Base-by-base conservation (phyloP, 306 rosid genomes). In the Boehmeria nivea region DNA sequence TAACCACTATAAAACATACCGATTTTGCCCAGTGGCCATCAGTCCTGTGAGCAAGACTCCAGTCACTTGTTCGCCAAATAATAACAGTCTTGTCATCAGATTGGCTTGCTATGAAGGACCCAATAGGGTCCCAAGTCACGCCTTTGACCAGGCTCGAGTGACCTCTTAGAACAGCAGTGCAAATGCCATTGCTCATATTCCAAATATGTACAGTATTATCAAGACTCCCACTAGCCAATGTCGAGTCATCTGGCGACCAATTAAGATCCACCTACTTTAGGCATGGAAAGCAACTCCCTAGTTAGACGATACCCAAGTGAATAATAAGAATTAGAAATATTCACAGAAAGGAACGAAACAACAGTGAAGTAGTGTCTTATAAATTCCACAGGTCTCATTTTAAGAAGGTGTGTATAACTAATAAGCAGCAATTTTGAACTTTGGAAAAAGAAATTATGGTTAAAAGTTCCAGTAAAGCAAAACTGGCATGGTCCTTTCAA, bases 201-300 rank as follows among this genome's bases (percentile, higher is more conserved):
- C 99, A 93, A 56, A 93, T 60, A 62, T 93, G 99, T 64, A 93
- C 71, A 10, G 96, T 87, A 65, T 93, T 93, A 75, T 93, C 99
- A 61, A 93, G 85, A 76, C 99, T 93, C 67, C 86, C 99, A 53
- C 96, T 93, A 25, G 96, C 99, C 91, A 93, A 79, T 16, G 71
- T 70, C 7, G 87, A 87, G 64, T 91, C 99, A 87, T 91, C 99
- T 25, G 99, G 96, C 63, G 96, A 87, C 99, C 99, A 91, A 79
- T 85, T 87, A 77, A 91, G 96, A 91, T 91, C 99, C 87, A 91
- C 99, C 99, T 91, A 87, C 96, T 85, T 91, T 73, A 87, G 58
- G 93, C 96, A 87, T 47, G 69, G 80, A 68, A 72, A 71, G 62
- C 20, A 59, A 64, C 74, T 72, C 76, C 79, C 70, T 67, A 76